Percentiles rank a stretch among this genome's conserved stretches.
Conservation (phyloP, 495 filamentous ascomycete species). For the Aspergillus ellipticus region DNA sequence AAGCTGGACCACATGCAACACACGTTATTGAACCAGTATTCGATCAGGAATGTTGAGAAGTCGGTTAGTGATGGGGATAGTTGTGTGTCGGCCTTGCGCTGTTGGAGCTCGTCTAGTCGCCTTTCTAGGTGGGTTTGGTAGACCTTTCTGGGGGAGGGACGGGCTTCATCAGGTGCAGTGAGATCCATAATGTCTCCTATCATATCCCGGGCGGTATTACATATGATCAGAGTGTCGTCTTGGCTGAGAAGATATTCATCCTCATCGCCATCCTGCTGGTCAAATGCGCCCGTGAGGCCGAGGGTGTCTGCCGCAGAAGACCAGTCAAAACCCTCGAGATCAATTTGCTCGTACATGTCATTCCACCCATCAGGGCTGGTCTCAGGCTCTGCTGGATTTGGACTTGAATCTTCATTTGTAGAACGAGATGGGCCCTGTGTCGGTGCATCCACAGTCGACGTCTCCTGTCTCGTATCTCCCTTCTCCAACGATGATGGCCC, state of each 20-base stretch:
- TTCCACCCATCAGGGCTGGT: not conserved
- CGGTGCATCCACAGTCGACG: too few relatives aligned
- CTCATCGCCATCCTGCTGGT: not conserved
- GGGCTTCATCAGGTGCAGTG: too few relatives aligned
- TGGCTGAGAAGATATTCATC: not conserved
- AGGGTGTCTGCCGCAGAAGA: too few relatives aligned
- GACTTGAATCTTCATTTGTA: too few relatives aligned
- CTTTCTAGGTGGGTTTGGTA: not conserved
- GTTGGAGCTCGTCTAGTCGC: not conserved
- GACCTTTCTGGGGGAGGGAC: not conserved
- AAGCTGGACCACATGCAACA: not conserved
- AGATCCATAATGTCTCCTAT: too few relatives aligned
- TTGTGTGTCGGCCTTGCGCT: not conserved
- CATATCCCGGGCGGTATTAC: too few relatives aligned
- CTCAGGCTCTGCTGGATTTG: not conserved
- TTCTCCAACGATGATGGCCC: too few relatives aligned
- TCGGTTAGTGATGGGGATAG: not conserved
- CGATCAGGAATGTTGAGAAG: not conserved
- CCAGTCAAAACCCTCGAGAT: not conserved
- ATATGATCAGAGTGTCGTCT: too few relatives aligned
- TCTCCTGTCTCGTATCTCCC: too few relatives aligned
- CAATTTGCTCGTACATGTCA: not conserved
- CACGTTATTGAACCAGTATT: slow-evolving; percentile 3
- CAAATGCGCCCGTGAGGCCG: not conserved
- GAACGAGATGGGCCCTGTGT: too few relatives aligned